Conservation (phyloP, 768 basidiomycete genomes). For the Trichaptum fuscoviolaceum region DNA sequence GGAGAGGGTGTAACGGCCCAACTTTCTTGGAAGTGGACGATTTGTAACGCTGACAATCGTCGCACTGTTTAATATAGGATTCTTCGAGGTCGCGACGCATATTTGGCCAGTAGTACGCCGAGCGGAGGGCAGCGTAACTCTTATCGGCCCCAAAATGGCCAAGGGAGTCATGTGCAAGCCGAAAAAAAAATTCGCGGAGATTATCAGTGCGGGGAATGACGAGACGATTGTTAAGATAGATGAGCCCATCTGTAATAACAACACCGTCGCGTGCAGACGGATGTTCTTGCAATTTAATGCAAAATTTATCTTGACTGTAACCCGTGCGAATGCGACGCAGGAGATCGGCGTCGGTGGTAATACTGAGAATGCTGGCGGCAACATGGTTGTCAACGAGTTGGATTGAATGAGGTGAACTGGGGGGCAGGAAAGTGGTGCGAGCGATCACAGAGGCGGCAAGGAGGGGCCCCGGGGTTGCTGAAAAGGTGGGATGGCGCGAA, state of each 20-base stretch:
- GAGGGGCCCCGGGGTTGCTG: neutral
- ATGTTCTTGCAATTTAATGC: neutral
- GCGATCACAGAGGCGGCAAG: neutral
- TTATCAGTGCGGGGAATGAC: conserved; percentile 15
- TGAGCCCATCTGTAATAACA: conserved; percentile 11
- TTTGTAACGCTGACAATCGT: conserved; percentile 34
- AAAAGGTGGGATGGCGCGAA: conserved; percentile 24
- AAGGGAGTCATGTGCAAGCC: conserved; percentile 16
- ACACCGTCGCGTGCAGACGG: neutral
- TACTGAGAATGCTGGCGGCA: no score
- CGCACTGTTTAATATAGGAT: no score
- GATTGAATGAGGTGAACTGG: neutral
- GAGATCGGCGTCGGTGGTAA: no score
- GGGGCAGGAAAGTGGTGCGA: neutral
- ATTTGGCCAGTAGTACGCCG: no score
- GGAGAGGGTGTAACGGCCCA: conserved; percentile 20
- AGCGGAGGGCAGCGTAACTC: conserved; percentile 14
- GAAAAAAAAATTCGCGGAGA: conserved; percentile 11
- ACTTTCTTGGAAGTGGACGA: conserved; percentile 16
- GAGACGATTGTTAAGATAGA: conserved; percentile 18
- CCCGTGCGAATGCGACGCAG: no score
- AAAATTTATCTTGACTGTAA: conserved; percentile 13
- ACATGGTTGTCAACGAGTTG: neutral
- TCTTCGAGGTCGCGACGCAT: no score
- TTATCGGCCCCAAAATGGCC: conserved; percentile 20